phyloP scores from a whole-genome alignment of 2,329 filamentous ascomycete species.

The Arthrobotrys sphaeroides region DNA sequence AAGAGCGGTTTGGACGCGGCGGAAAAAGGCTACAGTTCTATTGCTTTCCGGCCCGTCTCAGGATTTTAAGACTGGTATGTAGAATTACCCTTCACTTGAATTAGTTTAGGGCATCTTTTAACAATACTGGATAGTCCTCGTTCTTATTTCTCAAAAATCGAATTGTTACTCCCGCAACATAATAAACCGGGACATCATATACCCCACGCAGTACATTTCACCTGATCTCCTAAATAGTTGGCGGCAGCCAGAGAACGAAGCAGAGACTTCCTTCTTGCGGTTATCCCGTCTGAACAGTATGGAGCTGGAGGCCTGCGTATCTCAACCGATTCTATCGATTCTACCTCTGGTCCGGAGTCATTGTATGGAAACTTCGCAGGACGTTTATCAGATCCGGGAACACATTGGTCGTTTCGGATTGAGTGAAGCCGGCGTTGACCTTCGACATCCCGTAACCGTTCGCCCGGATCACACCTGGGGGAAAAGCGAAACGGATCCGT shows the following conservation, averaged over 20 bases:
- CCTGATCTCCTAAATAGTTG: neutral
- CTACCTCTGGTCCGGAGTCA: constrained; percentile 1
- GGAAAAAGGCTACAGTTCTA: neutral
- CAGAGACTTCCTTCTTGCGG: constrained; percentile 26
- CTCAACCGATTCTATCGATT: constrained; percentile 10
- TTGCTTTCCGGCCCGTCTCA: neutral
- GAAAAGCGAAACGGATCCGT: neutral
- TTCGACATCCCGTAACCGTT: neutral
- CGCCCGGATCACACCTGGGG: neutral
- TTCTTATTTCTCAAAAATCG: neutral
- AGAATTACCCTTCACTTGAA: neutral
- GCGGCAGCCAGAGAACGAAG: constrained; percentile 10
- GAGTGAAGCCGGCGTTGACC: neutral
- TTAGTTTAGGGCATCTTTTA: neutral
- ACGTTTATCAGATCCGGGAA: constrained; percentile 3
- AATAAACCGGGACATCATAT: constrained; percentile 21
- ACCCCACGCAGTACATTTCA: neutral
- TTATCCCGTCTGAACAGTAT: constrained; percentile 5
- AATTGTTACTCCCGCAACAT: neutral
- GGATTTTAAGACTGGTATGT: constrained; percentile 27
- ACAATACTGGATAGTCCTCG: constrained; percentile 4
- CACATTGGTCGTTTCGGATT: constrained; percentile 4
- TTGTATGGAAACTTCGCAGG: constrained; percentile 21
- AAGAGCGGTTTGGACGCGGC: neutral
- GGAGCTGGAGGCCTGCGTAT: constrained; percentile 34